A percentile compares a stretch with the other conserved stretches of the same genome.
Conservation (phyloP, 202 grass and related monocot genomes). For the Zizania palustris region DNA sequence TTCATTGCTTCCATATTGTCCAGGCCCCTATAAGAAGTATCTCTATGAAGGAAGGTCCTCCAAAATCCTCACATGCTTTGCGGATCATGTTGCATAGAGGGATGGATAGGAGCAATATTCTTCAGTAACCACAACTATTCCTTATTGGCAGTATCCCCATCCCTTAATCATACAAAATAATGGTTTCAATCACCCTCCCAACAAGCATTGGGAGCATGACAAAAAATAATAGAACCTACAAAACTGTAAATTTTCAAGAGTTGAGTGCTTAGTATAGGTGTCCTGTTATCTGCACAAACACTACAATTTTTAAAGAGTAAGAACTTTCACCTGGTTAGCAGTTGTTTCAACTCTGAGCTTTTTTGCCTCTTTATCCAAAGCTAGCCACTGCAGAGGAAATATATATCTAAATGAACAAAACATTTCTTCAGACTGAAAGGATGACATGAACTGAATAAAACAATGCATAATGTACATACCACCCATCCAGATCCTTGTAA, state of each 20-base stretch:
- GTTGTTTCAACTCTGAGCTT: slow-evolving; percentile 94
- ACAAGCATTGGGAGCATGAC: not conserved
- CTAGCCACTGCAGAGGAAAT: slow-evolving; percentile 72
- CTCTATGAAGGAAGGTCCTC: too few species aligned
- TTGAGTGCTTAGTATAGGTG: not conserved
- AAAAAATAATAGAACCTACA: not conserved
- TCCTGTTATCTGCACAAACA: not conserved
- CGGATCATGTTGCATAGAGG: too few species aligned
- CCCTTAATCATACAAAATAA: not conserved
- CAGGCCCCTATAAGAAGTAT: too few species aligned
- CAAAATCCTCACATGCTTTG: too few species aligned
- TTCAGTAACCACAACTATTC: too few species aligned
- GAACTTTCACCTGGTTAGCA: slow-evolving; percentile 86
- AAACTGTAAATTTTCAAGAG: not conserved
- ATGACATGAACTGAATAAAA: slow-evolving; percentile 18
- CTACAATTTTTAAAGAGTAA: not conserved
- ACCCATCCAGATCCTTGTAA: slow-evolving; percentile 99
- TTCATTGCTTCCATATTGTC: too few species aligned
- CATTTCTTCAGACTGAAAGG: not conserved
- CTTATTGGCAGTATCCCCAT: not conserved
- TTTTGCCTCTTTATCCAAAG: slow-evolving; percentile 90
- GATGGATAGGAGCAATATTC: too few species aligned
- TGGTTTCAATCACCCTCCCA: slow-evolving; percentile 13
- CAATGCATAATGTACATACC: slow-evolving; percentile 48
- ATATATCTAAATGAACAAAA: slow-evolving; percentile 26